phyloP scores from a whole-genome alignment of 257 asterid genomes.

The Solanum pennellii region DNA sequence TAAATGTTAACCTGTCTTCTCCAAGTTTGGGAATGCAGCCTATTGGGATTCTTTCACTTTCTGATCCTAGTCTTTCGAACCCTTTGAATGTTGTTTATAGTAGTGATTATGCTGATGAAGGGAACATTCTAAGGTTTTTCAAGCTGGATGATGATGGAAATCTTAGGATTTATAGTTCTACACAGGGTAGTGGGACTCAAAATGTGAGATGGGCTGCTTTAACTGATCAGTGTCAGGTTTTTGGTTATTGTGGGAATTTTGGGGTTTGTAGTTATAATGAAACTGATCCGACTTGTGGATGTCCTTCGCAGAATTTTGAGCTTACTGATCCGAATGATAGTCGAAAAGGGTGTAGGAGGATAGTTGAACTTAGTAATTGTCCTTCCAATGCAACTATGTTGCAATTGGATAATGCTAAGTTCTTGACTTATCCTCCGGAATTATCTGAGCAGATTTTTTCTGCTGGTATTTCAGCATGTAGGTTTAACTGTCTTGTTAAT shows the following conservation, averaged over 20 bases:
- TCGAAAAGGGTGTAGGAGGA: slow-evolving; percentile 68
- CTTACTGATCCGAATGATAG: slow-evolving; percentile 34
- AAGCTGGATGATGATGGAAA: slow-evolving; percentile 68
- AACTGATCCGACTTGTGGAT: slow-evolving; percentile 46
- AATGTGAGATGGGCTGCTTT: slow-evolving; percentile 67
- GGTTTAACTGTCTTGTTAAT: slow-evolving; percentile 38
- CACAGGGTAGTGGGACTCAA: slow-evolving; percentile 32
- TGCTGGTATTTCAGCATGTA: slow-evolving; percentile 45
- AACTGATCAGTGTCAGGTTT: slow-evolving; percentile 69
- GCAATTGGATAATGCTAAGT: slow-evolving; percentile 40
- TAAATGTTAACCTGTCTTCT: slow-evolving; percentile 16
- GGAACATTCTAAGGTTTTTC: slow-evolving; percentile 40
- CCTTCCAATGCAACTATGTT: slow-evolving; percentile 39
- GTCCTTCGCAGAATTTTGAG: slow-evolving; percentile 64
- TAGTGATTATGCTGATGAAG: slow-evolving; percentile 55
- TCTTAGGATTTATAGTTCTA: slow-evolving; percentile 57
- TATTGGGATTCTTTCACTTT: slow-evolving; percentile 43
- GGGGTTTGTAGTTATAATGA: slow-evolving; percentile 76
- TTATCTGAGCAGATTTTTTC: slow-evolving; percentile 20
- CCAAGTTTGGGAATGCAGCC: slow-evolving; percentile 38
- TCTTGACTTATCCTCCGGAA: slow-evolving; percentile 59
- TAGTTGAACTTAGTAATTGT: slow-evolving; percentile 46
- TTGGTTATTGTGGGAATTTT: slow-evolving; percentile 67
- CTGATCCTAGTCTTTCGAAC: slow-evolving; percentile 29
- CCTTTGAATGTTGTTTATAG: slow-evolving; percentile 40